Conservation (phyloP, 257 asterid genomes). For the Petrea volubilis region DNA sequence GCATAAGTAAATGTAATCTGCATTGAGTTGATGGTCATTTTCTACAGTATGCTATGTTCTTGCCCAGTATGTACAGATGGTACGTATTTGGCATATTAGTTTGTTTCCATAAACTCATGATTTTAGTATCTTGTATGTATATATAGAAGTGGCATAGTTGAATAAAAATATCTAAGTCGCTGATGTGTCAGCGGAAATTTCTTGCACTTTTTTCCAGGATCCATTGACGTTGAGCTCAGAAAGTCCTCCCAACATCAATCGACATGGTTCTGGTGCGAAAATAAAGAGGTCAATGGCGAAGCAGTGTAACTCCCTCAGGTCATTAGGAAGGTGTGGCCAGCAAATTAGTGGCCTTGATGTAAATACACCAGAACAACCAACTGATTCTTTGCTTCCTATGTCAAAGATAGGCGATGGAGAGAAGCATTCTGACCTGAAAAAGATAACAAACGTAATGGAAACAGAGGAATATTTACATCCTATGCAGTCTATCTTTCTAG, state of each 20-base stretch:
- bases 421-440: conserved; percentile 39
- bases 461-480: conserved; percentile 61
- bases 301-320: conserved; percentile 33
- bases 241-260: conserved; percentile 37
- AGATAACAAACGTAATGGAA: conserved; percentile 41
- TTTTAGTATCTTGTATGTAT: conserved; percentile 13
- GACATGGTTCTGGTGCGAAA: conserved; percentile 76
- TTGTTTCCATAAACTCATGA: conserved; percentile 14
- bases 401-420: conserved; percentile 45
- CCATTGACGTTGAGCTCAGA: conserved; percentile 38
- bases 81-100: conserved; percentile 8
- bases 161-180: conserved; percentile 13
- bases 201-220: conserved; percentile 48
- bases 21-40: background rate
- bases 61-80: background rate
- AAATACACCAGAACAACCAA: conserved; percentile 53
- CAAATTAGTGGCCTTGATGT: conserved; percentile 31
- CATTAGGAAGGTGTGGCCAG: conserved; percentile 36
- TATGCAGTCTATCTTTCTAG: conserved; percentile 94
- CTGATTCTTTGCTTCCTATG: conserved; percentile 69
- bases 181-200: conserved; percentile 5
- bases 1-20: background rate
- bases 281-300: conserved; percentile 71
- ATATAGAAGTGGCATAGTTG: background rate
- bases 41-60: conserved; percentile 7